These are phyloP conservation scores for Harrya chromipes DNA, from an alignment of 768 basidiomycete genomes.

Conservation along the genomic window DNA sequence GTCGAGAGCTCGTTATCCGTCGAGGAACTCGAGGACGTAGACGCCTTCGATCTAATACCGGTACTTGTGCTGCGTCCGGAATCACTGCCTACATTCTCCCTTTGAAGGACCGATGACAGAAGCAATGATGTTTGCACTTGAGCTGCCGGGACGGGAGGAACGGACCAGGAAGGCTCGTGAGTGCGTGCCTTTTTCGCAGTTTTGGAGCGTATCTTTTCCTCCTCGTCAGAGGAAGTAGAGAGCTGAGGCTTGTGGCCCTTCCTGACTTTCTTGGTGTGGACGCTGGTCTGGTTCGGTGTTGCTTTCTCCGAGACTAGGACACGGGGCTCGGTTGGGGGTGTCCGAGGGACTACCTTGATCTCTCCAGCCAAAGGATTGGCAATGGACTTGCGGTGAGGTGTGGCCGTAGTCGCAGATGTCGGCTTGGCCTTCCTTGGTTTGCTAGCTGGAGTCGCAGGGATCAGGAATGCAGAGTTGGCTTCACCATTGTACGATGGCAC, in stretches of 20 bases:
- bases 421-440: conserved; percentile 17
- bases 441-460: conserved; percentile 9
- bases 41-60: conserved; percentile 22
- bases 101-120: conserved; percentile 18
- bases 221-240: conserved; percentile 71
- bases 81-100: conserved; percentile 10
- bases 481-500: conserved; percentile 53
- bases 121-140: conserved; percentile 22
- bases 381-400: conserved; percentile 5
- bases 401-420: neutral
- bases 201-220: conserved; percentile 60
- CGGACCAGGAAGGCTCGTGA: conserved; percentile 33
- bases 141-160: conserved; percentile 21
- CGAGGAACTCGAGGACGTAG: conserved; percentile 28
- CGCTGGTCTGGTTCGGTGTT: conserved; percentile 14
- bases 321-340: conserved; percentile 22
- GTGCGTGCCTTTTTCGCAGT: conserved; percentile 61
- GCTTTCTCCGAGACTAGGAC: conserved; percentile 12
- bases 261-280: conserved; percentile 23
- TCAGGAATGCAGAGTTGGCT: neutral
- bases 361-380: conserved; percentile 2
- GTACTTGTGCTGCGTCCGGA: conserved; percentile 18
- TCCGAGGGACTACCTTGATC: conserved; percentile 16
- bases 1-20: conserved; percentile 35
- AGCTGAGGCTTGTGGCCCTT: conserved; percentile 38